A percentile compares a stretch with the other conserved stretches of the same genome.
These are phyloP conservation scores for Pythium monospermum DNA, from an alignment of 352 stramenopile species.

Conservation along the genomic window DNA sequence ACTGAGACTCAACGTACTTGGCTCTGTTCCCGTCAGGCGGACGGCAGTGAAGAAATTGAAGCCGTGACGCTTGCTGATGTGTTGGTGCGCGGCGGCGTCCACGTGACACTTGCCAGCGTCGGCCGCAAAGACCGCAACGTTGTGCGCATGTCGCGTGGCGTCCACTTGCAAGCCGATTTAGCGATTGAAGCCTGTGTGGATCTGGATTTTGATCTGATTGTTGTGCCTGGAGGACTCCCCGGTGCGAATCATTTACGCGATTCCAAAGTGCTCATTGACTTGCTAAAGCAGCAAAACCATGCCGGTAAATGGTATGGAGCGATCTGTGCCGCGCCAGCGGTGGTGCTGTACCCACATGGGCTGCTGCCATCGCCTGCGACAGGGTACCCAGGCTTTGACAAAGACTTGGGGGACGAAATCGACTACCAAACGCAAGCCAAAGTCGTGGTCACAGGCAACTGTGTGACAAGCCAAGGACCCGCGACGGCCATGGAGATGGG, in stretches of 20 bases:
- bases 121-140: constrained; percentile 43
- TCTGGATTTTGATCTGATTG: constrained; percentile 56
- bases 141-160: constrained; percentile 49
- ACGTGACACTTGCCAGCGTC: constrained; percentile 56
- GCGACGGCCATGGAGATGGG: constrained; percentile 52
- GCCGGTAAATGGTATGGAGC: constrained; percentile 44
- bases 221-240: constrained; percentile 52
- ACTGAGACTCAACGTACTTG: no score
- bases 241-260: constrained; percentile 45
- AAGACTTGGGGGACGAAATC: constrained; percentile 42
- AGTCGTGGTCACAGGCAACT: constrained; percentile 57
- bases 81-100: constrained; percentile 50
- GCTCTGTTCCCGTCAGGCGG: no score
- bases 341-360: constrained; percentile 53
- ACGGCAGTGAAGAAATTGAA: constrained; percentile 65
- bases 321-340: constrained; percentile 43
- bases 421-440: constrained; percentile 34
- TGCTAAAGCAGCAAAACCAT: constrained; percentile 51
- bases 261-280: constrained; percentile 31
- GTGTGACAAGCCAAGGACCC: constrained; percentile 60
- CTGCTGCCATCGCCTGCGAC: constrained; percentile 38
- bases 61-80: constrained; percentile 44
- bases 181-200: constrained; percentile 53
- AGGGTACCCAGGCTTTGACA: constrained; percentile 29
- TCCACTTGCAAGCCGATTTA: constrained; percentile 57